Evolutionary conservation across 345 rosid genomes (phyloP), one percentile per base, ranked within the genome.

Genomic region (Geranium rotundifolium): DNA sequence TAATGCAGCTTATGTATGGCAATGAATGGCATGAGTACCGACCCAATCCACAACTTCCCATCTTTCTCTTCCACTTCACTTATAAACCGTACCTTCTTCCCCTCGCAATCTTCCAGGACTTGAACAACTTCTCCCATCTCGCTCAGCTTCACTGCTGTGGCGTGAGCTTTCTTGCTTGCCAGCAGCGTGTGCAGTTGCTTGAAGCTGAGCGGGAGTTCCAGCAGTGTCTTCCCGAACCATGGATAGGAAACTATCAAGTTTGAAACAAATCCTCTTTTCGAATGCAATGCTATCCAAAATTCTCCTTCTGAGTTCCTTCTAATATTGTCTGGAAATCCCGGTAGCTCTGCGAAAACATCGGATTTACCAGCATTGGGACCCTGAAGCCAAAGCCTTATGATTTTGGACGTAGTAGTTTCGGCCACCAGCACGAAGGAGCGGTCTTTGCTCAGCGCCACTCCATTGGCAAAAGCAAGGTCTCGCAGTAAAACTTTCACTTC

Each of bases 41-140:
- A 86, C 5, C 86, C 96, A 7, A 86, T 71, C 91, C 87, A 89
- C 60, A 89, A 64, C 67, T 73, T 73, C 2, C 87, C 84, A 65
- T 80, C 80, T 60, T 80, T 77, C 75, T 87, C 91, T 73, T 83
- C 89, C 46, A 85, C 81, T 79, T 89, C 91, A 67, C 96, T 87
- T 10, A 87, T 77, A 60, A 79, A 78, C 70, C 76, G 76, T 71
- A 87, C 60, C 23, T 29, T 75, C 72, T 79, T 85, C 56, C 83
- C 86, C 37, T 82, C 81, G 41, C 50, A 59, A 68, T 87, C 85
- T 63, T 84, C 85, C 20, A 81, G 39, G 50, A 83, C 79, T 9
- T 79, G 68, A 72, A 87, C 9, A 54, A 85, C 69, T 62, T 81
- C 71, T 14, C 88, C 95, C 9, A 71, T 60, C 64, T 77, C 84